Evolutionary conservation across 139 green algal genomes (phyloP).

Genomic region (Chlamydomonas eustigma): DNA sequence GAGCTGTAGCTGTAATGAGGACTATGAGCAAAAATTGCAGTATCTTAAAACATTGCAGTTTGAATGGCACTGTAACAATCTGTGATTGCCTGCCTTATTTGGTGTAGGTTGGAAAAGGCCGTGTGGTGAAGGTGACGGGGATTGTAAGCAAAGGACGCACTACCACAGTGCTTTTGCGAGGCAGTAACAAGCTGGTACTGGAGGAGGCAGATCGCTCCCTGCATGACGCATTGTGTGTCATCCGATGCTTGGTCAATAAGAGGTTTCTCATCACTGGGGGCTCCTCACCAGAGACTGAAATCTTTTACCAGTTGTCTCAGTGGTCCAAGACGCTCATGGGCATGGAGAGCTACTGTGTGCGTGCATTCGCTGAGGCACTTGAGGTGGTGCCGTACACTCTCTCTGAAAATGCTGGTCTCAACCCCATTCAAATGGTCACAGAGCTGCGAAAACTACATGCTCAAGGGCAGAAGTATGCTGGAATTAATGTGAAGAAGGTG

Average conservation of each 20-base stretch:
- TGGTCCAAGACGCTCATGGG: constrained; percentile 90
- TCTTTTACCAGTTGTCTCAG: constrained; percentile 71
- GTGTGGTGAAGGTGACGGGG: constrained; percentile 83
- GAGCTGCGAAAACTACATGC: constrained; percentile 92
- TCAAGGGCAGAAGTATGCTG: constrained; percentile 56
- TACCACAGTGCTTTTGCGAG: constrained; percentile 88
- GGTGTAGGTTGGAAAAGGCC: constrained; percentile 41
- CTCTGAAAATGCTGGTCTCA: constrained; percentile 96
- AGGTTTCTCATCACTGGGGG: constrained; percentile 89
- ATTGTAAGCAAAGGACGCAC: constrained; percentile 86
- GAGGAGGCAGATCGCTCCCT: constrained; percentile 89
- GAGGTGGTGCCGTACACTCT: constrained; percentile 98
- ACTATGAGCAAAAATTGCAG: not conserved
- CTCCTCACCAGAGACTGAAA: constrained; percentile 88
- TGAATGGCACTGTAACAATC: too few relatives aligned
- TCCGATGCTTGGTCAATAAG: constrained; percentile 95
- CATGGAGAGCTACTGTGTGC: constrained; percentile 91
- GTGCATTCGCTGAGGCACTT: constrained; percentile 92
- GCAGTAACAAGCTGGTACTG: constrained; percentile 91
- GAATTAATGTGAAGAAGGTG: constrained; percentile 73
- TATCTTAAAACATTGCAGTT: not conserved
- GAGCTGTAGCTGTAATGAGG: not conserved
- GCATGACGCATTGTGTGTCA: constrained; percentile 88
- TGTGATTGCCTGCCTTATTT: too few relatives aligned
- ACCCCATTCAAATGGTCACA: constrained; percentile 97